Evolutionary conservation across 192 early-diverging fungal genomes (phyloP).

Genomic region (Tieghemiomyces parasiticus): DNA sequence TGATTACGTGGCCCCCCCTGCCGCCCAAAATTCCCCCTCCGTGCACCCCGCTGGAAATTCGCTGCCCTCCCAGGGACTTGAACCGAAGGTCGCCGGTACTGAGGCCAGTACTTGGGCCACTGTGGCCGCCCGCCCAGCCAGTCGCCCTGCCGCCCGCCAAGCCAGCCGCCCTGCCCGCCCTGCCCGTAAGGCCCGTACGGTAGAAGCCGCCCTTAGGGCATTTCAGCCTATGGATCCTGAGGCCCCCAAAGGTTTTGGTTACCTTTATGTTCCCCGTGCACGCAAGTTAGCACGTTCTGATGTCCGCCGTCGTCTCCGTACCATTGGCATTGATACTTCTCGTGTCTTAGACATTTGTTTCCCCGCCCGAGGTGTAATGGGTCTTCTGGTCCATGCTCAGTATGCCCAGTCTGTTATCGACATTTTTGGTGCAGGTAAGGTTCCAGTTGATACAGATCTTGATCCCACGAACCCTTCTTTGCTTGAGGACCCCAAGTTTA

Average conservation of each 20-base stretch:
- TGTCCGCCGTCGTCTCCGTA: constrained; percentile 3
- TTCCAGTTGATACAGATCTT: constrained; percentile 4
- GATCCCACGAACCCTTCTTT: constrained; percentile 4
- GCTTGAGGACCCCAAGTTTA: constrained; percentile 4
- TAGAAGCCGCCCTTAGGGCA: constrained; percentile 3
- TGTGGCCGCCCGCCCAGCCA: constrained; percentile 3
- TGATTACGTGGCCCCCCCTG: constrained; percentile 3
- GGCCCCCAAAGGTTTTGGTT: constrained; percentile 3
- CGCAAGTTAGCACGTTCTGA: constrained; percentile 4
- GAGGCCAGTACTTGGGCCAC: constrained; percentile 3
- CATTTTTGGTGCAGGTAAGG: constrained; percentile 4
- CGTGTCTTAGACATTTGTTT: constrained; percentile 4
- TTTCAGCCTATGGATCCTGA: constrained; percentile 4
- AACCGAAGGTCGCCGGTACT: constrained; percentile 3
- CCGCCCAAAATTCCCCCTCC: constrained; percentile 3
- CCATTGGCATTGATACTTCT: constrained; percentile 4
- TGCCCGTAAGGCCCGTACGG: constrained; percentile 3
- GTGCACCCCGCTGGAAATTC: constrained; percentile 3
- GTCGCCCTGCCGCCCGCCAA: constrained; percentile 3
- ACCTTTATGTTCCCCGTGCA: constrained; percentile 4
- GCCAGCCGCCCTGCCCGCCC: constrained; percentile 3
- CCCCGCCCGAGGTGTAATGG: constrained; percentile 3
- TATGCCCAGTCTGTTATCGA: constrained; percentile 4
- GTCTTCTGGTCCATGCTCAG: constrained; percentile 3
- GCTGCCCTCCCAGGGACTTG: constrained; percentile 3